Evolutionary conservation across 176 grass and related monocot genomes (phyloP).

Genomic region (Chloris gayana): DNA sequence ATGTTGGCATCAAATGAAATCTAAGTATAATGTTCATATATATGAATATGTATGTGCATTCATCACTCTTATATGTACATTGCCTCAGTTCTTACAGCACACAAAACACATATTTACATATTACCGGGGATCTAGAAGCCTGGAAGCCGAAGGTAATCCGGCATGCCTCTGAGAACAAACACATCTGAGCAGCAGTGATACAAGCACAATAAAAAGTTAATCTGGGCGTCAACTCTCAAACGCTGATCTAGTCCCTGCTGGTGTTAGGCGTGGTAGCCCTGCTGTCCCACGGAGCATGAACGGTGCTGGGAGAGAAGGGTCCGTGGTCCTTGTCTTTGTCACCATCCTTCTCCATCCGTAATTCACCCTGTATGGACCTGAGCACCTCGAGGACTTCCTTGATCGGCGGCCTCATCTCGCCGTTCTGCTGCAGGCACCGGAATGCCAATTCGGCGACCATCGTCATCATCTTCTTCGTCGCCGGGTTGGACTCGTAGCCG

Average conservation of each 20-base stretch:
- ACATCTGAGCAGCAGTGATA: background rate
- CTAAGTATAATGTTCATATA: background rate
- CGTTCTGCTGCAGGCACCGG: conserved; percentile 87
- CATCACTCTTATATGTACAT: conserved; percentile 35
- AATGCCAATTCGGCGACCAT: conserved; percentile 93
- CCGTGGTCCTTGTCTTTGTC: conserved; percentile 42
- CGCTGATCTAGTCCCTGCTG: conserved; percentile 31
- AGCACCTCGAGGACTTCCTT: conserved; percentile 80
- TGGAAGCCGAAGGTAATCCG: conserved; percentile 22
- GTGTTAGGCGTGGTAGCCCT: conserved; percentile 67
- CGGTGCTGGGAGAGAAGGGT: conserved; percentile 58
- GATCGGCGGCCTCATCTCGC: conserved; percentile 86
- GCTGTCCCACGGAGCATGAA: conserved; percentile 66
- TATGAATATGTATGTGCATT: background rate
- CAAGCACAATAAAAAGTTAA: background rate
- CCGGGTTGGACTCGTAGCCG: conserved; percentile 57
- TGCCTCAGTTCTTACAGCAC: conserved; percentile 28
- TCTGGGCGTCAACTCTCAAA: background rate
- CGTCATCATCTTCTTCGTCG: conserved; percentile 75
- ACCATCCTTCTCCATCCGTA: conserved; percentile 28
- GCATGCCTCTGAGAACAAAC: conserved; percentile 17
- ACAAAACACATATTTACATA: conserved; percentile 42
- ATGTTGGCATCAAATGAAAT: background rate
- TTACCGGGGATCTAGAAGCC: background rate
- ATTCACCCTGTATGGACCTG: conserved; percentile 48